Evolutionary conservation across 495 filamentous ascomycete genomes (phyloP), one percentile per base, ranked within the genome.

Genomic region (Ascobolus immersus): DNA sequence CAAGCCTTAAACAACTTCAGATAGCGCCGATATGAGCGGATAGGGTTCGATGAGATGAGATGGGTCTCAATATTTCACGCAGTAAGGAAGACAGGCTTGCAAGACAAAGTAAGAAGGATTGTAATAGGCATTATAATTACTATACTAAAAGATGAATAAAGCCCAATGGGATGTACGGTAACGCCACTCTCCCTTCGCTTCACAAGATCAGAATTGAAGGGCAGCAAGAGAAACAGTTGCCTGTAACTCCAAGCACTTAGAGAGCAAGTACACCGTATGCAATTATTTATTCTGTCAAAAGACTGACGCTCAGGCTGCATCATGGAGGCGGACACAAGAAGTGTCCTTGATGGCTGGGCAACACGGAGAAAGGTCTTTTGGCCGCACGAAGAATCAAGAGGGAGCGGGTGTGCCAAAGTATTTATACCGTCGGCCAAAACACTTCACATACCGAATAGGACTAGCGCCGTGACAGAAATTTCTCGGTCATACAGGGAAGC

Each of bases 231-330:
- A 31, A 17, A 17, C 10, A 3, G n/a, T n/a, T n/a, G n/a, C n/a
- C n/a, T n/a, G n/a, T n/a, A 17, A 15, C 28, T 15, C 28, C 28
- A 17, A 31, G 28, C 28, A 31, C 14, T 31, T 31, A 14, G 17
- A 17, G 15, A 31, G 18, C 14, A 17, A 17, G 11, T 9, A 17
- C 14, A 10, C 28, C 45, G 40, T 49, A 35, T 48, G 45, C 45
- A 49, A 49, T 49, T 48, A 39, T 38, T 49, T 43, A 27, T 34
- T 49, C 45, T 49, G 44, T 49, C 45, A 40, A 48, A 31, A 41
- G 32, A 35, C 45, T 36, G 45, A 49, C 45, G 44, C 45, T 44
- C 42, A 33, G 36, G 36, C 35, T 33, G 18, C 44, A 41, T 38
- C 33, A 44, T 31, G 36, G 45, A 47, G 31, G n/a, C n/a, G n/a